phyloP scores from a whole-genome alignment of 371 early-diverging fungal genomes.

The Rhizopus stolonifer region DNA sequence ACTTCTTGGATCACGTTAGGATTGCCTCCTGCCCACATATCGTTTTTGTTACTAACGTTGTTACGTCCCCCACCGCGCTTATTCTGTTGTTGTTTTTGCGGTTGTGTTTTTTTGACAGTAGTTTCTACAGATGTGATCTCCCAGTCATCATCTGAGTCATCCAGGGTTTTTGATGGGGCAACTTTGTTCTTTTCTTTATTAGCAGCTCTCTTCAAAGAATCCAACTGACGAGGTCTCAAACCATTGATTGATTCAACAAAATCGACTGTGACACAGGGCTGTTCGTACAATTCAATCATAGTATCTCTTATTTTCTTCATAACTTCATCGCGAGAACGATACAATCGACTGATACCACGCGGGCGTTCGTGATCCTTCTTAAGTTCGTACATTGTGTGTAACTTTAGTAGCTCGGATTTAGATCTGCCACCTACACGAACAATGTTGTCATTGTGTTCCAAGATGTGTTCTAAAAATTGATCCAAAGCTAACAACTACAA shows the following conservation, averaged over 20 bases:
- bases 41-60: background rate
- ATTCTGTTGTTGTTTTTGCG: too few relatives aligned
- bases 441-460: slow-evolving; percentile 44
- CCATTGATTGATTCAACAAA: slow-evolving; percentile 34
- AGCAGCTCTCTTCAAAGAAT: slow-evolving; percentile 30
- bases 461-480: slow-evolving; percentile 65
- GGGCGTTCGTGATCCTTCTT: slow-evolving; percentile 34
- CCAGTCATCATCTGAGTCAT: slow-evolving; percentile 43
- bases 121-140: slow-evolving; percentile 26
- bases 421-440: slow-evolving; percentile 67
- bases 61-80: background rate
- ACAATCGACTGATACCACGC: slow-evolving; percentile 31
- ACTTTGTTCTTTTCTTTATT: slow-evolving; percentile 17
- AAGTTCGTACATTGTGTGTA: slow-evolving; percentile 45
- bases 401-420: slow-evolving; percentile 46
- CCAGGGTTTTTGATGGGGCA: background rate
- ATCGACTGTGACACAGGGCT: slow-evolving; percentile 51
- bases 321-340: slow-evolving; percentile 38
- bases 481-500: slow-evolving; percentile 66
- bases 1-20: slow-evolving; percentile 18
- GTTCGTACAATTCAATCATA: slow-evolving; percentile 47
- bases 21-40: slow-evolving; percentile 32
- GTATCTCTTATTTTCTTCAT: slow-evolving; percentile 32
- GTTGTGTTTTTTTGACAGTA: slow-evolving; percentile 1
- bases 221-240: slow-evolving; percentile 38